phyloP scores from a whole-genome alignment of 306 rosid genomes.

The Cicer judaicum region DNA sequence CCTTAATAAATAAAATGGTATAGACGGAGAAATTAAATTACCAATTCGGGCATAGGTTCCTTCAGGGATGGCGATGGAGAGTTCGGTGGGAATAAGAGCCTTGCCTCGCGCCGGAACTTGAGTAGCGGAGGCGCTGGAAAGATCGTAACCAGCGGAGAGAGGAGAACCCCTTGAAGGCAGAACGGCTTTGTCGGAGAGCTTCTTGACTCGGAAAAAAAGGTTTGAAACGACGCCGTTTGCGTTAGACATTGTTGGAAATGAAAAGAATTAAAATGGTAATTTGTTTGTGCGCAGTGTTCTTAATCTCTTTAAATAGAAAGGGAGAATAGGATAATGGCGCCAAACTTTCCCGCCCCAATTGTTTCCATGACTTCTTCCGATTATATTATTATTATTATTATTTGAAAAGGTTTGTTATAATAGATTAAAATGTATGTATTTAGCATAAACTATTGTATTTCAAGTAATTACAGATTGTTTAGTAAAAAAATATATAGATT shows the following conservation, averaged over 20 bases:
- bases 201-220: slow-evolving; percentile 60
- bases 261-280: background rate
- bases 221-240: slow-evolving; percentile 40
- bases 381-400: too few species aligned
- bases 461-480: too few species aligned
- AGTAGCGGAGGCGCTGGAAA: slow-evolving; percentile 68
- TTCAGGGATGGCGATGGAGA: slow-evolving; percentile 71
- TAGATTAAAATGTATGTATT: too few species aligned
- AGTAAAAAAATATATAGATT: too few species aligned
- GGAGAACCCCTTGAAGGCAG: slow-evolving; percentile 76
- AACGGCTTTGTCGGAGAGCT: slow-evolving; percentile 75
- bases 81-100: slow-evolving; percentile 74
- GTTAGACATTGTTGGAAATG: background rate
- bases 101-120: slow-evolving; percentile 80
- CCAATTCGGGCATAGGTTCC: slow-evolving; percentile 87
- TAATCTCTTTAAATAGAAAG: too few species aligned
- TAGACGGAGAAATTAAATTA: slow-evolving; percentile 6
- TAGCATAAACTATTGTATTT: too few species aligned
- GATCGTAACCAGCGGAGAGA: slow-evolving; percentile 90
- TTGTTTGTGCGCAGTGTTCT: too few species aligned
- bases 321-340: too few species aligned
- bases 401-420: too few species aligned
- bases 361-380: too few species aligned
- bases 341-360: too few species aligned
- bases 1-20: background rate